A percentile compares a stretch with the other conserved stretches of the same genome.
Conservation (phyloP, 768 basidiomycete species). For the Tephrocybe sp. region DNA sequence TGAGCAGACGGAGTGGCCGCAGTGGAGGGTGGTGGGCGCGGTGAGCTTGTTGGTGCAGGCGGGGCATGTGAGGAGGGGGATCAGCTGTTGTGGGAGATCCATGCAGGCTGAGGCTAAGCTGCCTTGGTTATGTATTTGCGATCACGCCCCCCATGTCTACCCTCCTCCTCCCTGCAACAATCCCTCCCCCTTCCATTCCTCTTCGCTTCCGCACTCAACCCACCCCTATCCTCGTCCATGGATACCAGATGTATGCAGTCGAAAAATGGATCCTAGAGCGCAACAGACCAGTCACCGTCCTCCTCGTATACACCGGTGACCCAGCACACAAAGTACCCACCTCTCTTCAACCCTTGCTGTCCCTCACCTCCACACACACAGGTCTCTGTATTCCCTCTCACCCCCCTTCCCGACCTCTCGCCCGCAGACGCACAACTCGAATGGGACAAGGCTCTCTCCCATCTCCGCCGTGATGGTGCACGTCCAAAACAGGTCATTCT, state of each 20-base stretch:
- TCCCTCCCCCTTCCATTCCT: constrained; percentile 29
- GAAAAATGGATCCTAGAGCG: constrained; percentile 83
- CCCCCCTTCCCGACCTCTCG: constrained; percentile 40
- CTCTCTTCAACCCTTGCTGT: background rate
- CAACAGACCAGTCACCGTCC: constrained; percentile 52
- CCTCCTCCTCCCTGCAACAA: constrained; percentile 24
- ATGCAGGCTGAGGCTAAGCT: no score
- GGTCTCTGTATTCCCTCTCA: constrained; percentile 61
- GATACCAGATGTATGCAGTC: constrained; percentile 83
- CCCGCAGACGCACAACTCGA: constrained; percentile 45
- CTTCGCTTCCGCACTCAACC: constrained; percentile 49
- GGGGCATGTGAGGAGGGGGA: constrained; percentile 39
- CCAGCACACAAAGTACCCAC: constrained; percentile 56
- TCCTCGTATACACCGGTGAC: constrained; percentile 79
- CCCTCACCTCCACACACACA: constrained; percentile 23
- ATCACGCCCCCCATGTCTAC: constrained; percentile 16
- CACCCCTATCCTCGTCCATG: constrained; percentile 49
- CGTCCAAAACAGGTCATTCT: constrained; percentile 56
- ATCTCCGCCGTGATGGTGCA: constrained; percentile 67
- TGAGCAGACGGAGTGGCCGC: constrained; percentile 82
- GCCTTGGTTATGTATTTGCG: no score
- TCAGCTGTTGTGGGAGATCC: constrained; percentile 18
- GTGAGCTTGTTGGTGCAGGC: constrained; percentile 55
- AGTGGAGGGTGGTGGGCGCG: constrained; percentile 68
- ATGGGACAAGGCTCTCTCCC: constrained; percentile 60